Base-by-base conservation (phyloP, 2,329 filamentous ascomycete species). In the Juglanconis sp. region DNA sequence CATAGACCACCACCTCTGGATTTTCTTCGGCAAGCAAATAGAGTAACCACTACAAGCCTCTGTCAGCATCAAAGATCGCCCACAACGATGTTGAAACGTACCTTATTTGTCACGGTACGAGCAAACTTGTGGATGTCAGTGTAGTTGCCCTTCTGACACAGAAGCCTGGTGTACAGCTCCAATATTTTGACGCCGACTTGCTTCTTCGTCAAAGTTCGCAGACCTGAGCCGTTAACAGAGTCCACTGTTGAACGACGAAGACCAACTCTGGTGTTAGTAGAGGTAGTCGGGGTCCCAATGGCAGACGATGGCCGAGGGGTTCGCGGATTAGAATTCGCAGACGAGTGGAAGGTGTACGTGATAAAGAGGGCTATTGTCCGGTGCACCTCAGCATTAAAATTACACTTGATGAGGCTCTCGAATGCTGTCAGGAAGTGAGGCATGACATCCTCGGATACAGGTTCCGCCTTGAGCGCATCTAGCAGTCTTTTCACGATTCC, bases 101-200 rank as follows among this genome's bases (percentile, higher is more conserved):
- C 90, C 82, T 96, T 96, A 67, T 96, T 96, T 30, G 94, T 97
- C 8, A 99, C 94, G 1, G 94, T 96, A 69, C 89, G 90, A 5
- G 92, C 91, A 78, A 99, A 98, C 68, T 92, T 95, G 69, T 88
- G 86, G 59, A 96, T 89, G 63, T 89, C 87, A 13, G 79, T 79
- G 9, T 82, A 76, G 65, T 88, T 91, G 30, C 82, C 82, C 67
- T 86, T 85, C 63, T 91, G 87, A 68, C 92, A 96, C 9, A 97
- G 78, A 10, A 96, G 80, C 32, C 87, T 82, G 7, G 89, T 84
- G 69, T 95, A 94, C 74, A 96, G 87, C 64, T 85, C 85, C 24
- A 97, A 77, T 56, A 97, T 84, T 63, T 84, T 87, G 42, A 87
- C 81, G 7, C 91, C 92, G 42, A 96, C 78, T 61, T 92, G 86